Base-by-base conservation (phyloP, 2,329 filamentous ascomycete genomes). In the Coniochaeta ligniaria region DNA sequence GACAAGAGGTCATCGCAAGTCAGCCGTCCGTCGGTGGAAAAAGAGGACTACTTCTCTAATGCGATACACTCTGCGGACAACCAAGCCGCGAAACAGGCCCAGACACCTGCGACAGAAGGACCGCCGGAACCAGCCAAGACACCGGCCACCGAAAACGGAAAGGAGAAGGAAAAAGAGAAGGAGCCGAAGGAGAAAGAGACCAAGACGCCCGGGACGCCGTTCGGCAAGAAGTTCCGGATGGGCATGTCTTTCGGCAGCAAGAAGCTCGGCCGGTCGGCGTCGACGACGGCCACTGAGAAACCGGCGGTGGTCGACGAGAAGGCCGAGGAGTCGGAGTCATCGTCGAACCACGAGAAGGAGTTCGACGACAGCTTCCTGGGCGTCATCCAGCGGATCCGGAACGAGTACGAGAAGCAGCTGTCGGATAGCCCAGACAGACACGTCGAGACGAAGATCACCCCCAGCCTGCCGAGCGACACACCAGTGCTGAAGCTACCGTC, bases 141-240 rank as follows among this genome's bases (percentile, higher is more conserved):
- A 11, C 81, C 83, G 1, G 54, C 54, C 54, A 77, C 74, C n/a
- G 85, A 72, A 43, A 71, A 72, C 28, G 71, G 81, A 56, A 75
- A 80, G 65, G 78, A 77, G 1, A 80, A 78, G 60, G 74, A 77
- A 6, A 80, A 77, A 61, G 76, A 80, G 0, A 77, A 75, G 62
- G 74, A 75, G 5, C 77, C 78, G 3, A 80, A 78, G 66, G 72
- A 77, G 14, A 70, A 69, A 33, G 75, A 78, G 22, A 76, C 79
- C 14, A 90, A 90, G 66, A 76, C 79, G 2, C 77, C 78, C 5
- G 77, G 80, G 60, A 87, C 83, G 2, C 78, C 91, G 6, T 96
- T 96, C 71, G 86, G 89, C 50, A 95, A 93, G 76, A 91, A 91
- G 68, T 93, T 96, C 73, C 86, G 89, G 56, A 89, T 91, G 84